These are phyloP conservation scores for Exutisphaerella laricina DNA, from an alignment of 2,329 filamentous ascomycete genomes.

Conservation along the genomic window DNA sequence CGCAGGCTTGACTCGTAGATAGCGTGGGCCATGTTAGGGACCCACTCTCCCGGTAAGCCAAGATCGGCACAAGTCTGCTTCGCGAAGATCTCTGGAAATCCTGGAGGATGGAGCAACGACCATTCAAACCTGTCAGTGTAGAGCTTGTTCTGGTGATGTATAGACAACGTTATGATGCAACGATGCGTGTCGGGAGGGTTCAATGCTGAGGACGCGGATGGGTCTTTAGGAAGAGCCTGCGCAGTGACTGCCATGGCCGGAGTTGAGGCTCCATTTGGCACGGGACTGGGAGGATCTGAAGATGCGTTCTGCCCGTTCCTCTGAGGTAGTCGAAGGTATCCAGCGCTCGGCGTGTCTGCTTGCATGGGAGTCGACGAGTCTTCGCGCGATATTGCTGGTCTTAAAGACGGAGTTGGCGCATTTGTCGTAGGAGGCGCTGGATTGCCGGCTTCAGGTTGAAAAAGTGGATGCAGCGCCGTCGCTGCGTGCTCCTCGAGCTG, in stretches of 20 bases:
- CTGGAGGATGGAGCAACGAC: slow-evolving; percentile 87
- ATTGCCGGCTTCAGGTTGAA: slow-evolving; percentile 53
- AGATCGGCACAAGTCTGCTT: slow-evolving; percentile 89
- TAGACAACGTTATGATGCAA: slow-evolving; percentile 83
- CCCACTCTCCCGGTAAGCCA: slow-evolving; percentile 85
- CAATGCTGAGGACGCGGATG: slow-evolving; percentile 50
- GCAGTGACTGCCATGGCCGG: slow-evolving; percentile 64
- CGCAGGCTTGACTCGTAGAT: slow-evolving; percentile 93
- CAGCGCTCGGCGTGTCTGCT: slow-evolving; percentile 25
- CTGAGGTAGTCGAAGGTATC: slow-evolving; percentile 39
- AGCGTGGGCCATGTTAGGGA: slow-evolving; percentile 87
- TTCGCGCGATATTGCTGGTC: slow-evolving; percentile 45
- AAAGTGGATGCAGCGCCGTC: slow-evolving; percentile 86
- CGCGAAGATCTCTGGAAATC: slow-evolving; percentile 87
- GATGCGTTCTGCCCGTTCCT: slow-evolving; percentile 44
- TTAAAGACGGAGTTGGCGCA: slow-evolving; percentile 31
- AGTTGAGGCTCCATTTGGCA: slow-evolving; percentile 40
- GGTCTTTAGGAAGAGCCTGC: slow-evolving; percentile 46
- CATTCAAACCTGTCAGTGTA: slow-evolving; percentile 98
- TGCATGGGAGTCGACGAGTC: slow-evolving; percentile 42
- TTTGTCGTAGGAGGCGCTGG: slow-evolving; percentile 27
- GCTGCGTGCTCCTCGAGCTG: slow-evolving; percentile 95
- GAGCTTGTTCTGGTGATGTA: slow-evolving; percentile 84
- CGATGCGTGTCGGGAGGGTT: slow-evolving; percentile 94
- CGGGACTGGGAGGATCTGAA: slow-evolving; percentile 42